phyloP scores from a whole-genome alignment of 148 eudicot species.

The Chenopodium formosanum region DNA sequence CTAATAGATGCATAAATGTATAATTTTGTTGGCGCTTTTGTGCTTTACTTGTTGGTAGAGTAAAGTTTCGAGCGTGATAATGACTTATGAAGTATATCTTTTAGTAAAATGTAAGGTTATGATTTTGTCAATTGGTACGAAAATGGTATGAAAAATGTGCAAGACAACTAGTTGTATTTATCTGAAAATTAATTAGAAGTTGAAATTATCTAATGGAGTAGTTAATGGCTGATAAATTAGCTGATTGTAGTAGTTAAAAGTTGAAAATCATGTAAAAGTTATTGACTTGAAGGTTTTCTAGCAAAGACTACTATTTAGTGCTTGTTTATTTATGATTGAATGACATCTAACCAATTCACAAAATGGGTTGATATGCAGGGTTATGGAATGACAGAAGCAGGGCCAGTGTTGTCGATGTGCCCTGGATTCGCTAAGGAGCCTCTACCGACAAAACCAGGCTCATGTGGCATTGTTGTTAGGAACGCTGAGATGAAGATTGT shows the following conservation, averaged over 20 bases:
- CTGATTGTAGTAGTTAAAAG: no score
- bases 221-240: no score
- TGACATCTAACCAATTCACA: not conserved
- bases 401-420: slow-evolving; percentile 87
- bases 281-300: no score
- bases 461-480: slow-evolving; percentile 83
- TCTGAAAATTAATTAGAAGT: not conserved
- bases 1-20: no score
- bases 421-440: slow-evolving; percentile 82
- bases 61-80: not conserved
- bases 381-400: slow-evolving; percentile 98
- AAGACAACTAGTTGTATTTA: no score
- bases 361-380: slow-evolving; percentile 44
- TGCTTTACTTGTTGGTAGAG: not conserved
- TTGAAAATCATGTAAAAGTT: no score
- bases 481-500: slow-evolving; percentile 90
- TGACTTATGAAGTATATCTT: not conserved
- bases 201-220: no score
- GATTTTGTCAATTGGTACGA: no score
- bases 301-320: not conserved
- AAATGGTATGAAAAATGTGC: slow-evolving; percentile 24
- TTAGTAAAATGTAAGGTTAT: no score
- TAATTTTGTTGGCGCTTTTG: not conserved
- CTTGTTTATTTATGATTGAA: not conserved
- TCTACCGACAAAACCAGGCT: slow-evolving; percentile 72